Conservation (phyloP, 164 flowering plant species). For the Vitis labrusca region DNA sequence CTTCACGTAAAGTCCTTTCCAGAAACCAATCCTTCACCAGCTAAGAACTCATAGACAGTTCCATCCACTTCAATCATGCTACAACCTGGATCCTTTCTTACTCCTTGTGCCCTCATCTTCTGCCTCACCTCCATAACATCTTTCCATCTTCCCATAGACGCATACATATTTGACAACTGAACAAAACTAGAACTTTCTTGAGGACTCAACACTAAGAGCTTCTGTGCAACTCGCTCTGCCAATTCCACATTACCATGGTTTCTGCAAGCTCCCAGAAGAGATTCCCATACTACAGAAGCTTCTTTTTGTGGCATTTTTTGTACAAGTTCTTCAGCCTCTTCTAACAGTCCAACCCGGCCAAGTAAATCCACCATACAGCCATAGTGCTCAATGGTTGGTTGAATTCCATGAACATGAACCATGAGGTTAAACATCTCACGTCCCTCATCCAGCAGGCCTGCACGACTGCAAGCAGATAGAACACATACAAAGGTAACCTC, state of each 20-base stretch:
- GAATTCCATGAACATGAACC: constrained; percentile 28
- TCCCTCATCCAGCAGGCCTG: constrained; percentile 32
- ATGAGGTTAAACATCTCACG: constrained; percentile 24
- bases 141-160: constrained; percentile 30
- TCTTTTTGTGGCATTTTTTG: constrained; percentile 18
- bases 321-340: constrained; percentile 35
- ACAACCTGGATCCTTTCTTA: constrained; percentile 38
- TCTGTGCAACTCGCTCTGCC: constrained; percentile 29
- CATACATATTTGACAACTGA: constrained; percentile 36
- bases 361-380: constrained; percentile 45
- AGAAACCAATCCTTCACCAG: constrained; percentile 31
- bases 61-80: constrained; percentile 47
- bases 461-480: constrained; percentile 33
- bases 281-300: constrained; percentile 27
- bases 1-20: background rate
- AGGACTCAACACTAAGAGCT: constrained; percentile 36
- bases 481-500: constrained; percentile 33
- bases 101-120: constrained; percentile 26
- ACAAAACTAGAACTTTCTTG: constrained; percentile 29
- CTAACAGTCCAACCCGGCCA: constrained; percentile 28
- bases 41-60: constrained; percentile 36
- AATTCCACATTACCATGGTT: constrained; percentile 29
- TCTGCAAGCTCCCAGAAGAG: constrained; percentile 36
- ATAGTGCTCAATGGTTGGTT: constrained; percentile 39
- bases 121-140: constrained; percentile 32